Conservation (phyloP, 1,139 yeast species). For the Magnusiomyces clavatus region DNA sequence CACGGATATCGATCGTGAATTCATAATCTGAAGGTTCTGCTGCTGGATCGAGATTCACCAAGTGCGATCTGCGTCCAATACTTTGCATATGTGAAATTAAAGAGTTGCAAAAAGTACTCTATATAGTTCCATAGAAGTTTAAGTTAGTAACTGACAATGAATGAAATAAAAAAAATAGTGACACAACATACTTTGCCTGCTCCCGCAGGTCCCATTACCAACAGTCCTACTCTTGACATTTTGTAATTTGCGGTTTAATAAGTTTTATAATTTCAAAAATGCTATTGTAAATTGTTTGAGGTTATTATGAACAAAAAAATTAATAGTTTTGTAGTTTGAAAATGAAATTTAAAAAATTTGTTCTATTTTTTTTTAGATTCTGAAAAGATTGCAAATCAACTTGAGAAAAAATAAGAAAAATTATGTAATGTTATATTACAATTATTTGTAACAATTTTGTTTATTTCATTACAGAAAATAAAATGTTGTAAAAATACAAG, state of each 20-base stretch:
- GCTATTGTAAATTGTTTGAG: neutral
- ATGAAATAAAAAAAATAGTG: neutral
- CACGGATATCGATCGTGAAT: slow-evolving; percentile 88
- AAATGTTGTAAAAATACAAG: too few species aligned
- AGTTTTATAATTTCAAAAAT: neutral
- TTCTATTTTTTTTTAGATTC: slow-evolving; percentile 1
- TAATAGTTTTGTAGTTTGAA: too few species aligned
- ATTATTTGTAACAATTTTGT: too few species aligned
- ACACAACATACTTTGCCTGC: slow-evolving; percentile 55
- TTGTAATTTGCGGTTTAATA: neutral
- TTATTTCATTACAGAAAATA: too few species aligned
- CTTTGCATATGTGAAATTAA: slow-evolving; percentile 83
- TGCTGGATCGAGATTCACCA: slow-evolving; percentile 94
- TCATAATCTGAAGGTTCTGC: slow-evolving; percentile 91
- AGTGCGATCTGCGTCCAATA: slow-evolving; percentile 86
- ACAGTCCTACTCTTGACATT: slow-evolving; percentile 95
- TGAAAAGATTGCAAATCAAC: neutral
- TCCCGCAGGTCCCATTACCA: slow-evolving; percentile 96
- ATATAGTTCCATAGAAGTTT: neutral
- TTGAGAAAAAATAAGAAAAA: too few species aligned
- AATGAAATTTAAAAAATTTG: neutral
- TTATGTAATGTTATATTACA: too few species aligned
- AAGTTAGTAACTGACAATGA: neutral
- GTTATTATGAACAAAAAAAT: too few species aligned
- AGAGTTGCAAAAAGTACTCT: slow-evolving; percentile 72